These are phyloP conservation scores for Hypomyces rosellus DNA, from an alignment of 2,329 filamentous ascomycete species.

Conservation along the genomic window DNA sequence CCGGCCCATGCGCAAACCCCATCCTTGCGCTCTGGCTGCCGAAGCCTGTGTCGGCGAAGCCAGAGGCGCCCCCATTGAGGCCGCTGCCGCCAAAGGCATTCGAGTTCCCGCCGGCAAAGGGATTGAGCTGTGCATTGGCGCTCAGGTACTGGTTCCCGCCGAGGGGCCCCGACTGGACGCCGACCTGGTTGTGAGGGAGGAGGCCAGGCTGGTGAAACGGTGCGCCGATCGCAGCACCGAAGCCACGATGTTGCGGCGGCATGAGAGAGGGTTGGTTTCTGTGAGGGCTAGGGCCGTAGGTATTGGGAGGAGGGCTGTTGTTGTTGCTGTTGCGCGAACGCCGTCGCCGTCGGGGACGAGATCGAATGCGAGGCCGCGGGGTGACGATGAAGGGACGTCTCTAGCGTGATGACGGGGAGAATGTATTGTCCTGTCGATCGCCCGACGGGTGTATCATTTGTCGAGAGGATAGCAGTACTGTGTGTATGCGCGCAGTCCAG, in stretches of 20 bases:
- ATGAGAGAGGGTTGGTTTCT: slow-evolving; percentile 16
- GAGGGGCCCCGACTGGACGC: slow-evolving; percentile 42
- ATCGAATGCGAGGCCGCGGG: background rate
- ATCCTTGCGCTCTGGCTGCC: slow-evolving; percentile 83
- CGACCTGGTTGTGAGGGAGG: slow-evolving; percentile 43
- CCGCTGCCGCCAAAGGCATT: slow-evolving; percentile 53
- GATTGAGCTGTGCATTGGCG: slow-evolving; percentile 60
- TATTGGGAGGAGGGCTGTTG: background rate
- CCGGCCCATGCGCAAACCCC: slow-evolving; percentile 64
- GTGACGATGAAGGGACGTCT: slow-evolving; percentile 12
- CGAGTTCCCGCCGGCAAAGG: slow-evolving; percentile 53
- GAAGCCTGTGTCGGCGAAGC: slow-evolving; percentile 63
- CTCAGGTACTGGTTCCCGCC: slow-evolving; percentile 67
- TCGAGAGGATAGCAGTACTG: background rate
- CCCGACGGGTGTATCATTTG: slow-evolving; percentile 17
- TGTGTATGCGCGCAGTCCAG: no score
- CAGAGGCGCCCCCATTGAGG: slow-evolving; percentile 50
- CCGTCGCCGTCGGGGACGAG: no score
- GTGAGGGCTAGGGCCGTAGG: background rate
- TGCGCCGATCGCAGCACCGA: slow-evolving; percentile 31
- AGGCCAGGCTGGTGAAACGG: slow-evolving; percentile 44
- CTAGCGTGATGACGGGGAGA: slow-evolving; percentile 23
- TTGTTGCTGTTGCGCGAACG: no score
- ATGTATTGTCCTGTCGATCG: slow-evolving; percentile 11
- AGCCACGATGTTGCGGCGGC: slow-evolving; percentile 34